phyloP scores from a whole-genome alignment of 768 basidiomycete species.

The Russula compacta region DNA sequence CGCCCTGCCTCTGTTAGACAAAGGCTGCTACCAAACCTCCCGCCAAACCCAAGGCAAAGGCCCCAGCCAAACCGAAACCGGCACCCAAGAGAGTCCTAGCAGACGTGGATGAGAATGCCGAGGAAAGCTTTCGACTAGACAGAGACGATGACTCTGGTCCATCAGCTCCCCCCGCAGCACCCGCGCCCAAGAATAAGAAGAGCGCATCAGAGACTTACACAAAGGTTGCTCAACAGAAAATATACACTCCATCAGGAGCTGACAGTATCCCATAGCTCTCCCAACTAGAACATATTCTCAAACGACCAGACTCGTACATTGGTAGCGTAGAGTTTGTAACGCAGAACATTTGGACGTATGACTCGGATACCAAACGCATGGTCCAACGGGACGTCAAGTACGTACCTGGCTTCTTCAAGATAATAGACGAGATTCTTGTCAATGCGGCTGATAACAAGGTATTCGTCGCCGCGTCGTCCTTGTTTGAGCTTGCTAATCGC shows the following conservation, averaged over 20 bases:
- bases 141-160: conserved; percentile 31
- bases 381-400: conserved; percentile 74
- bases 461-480: conserved; percentile 19
- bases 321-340: conserved; percentile 88
- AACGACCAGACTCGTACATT: conserved; percentile 92
- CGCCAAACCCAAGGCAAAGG: conserved; percentile 39
- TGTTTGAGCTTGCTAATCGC: not conserved
- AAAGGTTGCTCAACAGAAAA: conserved; percentile 43
- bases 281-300: conserved; percentile 89
- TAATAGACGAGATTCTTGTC: conserved; percentile 97
- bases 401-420: conserved; percentile 98
- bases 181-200: conserved; percentile 57
- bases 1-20: conserved; percentile 27
- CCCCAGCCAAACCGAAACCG: conserved; percentile 41
- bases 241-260: not conserved
- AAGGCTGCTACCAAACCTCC: conserved; percentile 38
- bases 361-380: conserved; percentile 77
- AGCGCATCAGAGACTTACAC: conserved; percentile 85
- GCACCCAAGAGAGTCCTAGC: conserved; percentile 55
- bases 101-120: conserved; percentile 52
- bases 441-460: conserved; percentile 99
- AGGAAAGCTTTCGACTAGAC: conserved; percentile 38
- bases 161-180: conserved; percentile 21
- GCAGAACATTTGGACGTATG: conserved; percentile 91
- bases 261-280: conserved; percentile 51